A percentile compares a stretch with the other conserved stretches of the same genome.
Conservation (phyloP, 257 asterid genomes). For the Ajuga chamaepitys region DNA sequence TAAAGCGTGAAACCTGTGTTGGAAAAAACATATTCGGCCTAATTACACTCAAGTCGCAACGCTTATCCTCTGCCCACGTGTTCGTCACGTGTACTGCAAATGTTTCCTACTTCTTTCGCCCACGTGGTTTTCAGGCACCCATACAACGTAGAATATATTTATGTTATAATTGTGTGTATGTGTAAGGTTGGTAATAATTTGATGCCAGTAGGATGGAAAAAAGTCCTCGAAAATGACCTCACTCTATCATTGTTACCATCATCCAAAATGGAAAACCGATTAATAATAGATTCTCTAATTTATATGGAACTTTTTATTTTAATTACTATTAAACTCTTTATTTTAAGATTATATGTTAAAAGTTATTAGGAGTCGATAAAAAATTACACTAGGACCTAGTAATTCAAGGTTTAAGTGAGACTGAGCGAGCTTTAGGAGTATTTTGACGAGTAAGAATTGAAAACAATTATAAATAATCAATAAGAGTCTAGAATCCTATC, state of each 20-base stretch:
- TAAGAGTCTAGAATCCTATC: too few species aligned
- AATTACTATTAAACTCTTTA: too few species aligned
- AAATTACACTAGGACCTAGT: too few species aligned
- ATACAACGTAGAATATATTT: neutral
- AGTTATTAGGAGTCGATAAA: too few species aligned
- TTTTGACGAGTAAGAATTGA: too few species aligned
- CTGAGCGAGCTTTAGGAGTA: too few species aligned
- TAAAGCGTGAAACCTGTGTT: slow-evolving; percentile 8
- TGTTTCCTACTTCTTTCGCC: neutral
- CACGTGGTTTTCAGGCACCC: slow-evolving; percentile 22
- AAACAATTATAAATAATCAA: too few species aligned
- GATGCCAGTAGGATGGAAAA: neutral
- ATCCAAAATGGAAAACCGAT: too few species aligned
- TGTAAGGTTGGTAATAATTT: neutral
- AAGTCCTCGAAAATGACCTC: slow-evolving; percentile 8
- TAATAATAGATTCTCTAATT: neutral
- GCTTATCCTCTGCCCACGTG: slow-evolving; percentile 30
- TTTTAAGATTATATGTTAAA: too few species aligned
- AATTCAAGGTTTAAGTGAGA: too few species aligned
- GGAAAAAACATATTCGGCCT: slow-evolving; percentile 23
- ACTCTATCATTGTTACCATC: neutral
- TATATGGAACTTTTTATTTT: too few species aligned
- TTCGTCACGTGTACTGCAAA: slow-evolving; percentile 26
- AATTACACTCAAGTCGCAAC: slow-evolving; percentile 22
- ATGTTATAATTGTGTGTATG: neutral